phyloP scores from a whole-genome alignment of 164 flowering plant genomes.

The Kalanchoe fedtschenkoi region DNA sequence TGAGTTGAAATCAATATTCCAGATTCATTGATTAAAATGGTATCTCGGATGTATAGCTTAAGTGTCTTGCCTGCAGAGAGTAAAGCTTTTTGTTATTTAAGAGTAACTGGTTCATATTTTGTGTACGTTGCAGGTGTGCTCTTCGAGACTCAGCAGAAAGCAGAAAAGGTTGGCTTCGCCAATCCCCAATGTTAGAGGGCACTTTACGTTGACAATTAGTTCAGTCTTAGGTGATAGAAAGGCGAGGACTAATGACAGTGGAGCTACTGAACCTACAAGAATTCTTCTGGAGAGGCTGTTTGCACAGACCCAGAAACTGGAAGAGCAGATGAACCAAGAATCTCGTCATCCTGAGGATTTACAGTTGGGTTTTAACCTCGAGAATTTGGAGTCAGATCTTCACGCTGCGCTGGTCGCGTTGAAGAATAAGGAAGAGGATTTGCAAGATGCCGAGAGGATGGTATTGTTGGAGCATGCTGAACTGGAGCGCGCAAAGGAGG shows the following conservation, averaged over 20 bases:
- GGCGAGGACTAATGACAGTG: constrained; percentile 39
- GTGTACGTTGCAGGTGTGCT: constrained; percentile 21
- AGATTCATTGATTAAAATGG: too few relatives aligned
- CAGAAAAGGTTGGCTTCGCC: constrained; percentile 15
- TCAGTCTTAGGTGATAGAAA: constrained; percentile 30
- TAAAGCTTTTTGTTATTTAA: not conserved
- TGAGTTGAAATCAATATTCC: too few relatives aligned
- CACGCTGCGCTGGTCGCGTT: constrained; percentile 50
- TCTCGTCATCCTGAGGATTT: constrained; percentile 22
- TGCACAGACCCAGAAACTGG: constrained; percentile 73
- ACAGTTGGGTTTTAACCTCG: constrained; percentile 31
- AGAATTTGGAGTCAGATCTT: constrained; percentile 57
- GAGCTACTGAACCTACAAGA: constrained; percentile 52
- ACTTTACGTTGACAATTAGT: constrained; percentile 15
- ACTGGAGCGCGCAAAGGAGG: constrained; percentile 41
- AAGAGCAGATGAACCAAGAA: constrained; percentile 42
- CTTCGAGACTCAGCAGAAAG: constrained; percentile 16
- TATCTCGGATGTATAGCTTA: not conserved
- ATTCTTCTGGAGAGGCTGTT: constrained; percentile 72
- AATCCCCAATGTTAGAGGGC: constrained; percentile 11
- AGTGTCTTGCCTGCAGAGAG: not conserved
- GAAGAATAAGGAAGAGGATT: constrained; percentile 71
- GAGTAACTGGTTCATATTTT: not conserved
- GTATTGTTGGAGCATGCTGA: constrained; percentile 42
- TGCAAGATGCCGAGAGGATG: constrained; percentile 48